Percentiles rank a stretch among this genome's conserved stretches.
Evolutionary conservation across 1,284 basidiomycete genomes (phyloP).

Genomic region (Fereydounia khargensis): DNA sequence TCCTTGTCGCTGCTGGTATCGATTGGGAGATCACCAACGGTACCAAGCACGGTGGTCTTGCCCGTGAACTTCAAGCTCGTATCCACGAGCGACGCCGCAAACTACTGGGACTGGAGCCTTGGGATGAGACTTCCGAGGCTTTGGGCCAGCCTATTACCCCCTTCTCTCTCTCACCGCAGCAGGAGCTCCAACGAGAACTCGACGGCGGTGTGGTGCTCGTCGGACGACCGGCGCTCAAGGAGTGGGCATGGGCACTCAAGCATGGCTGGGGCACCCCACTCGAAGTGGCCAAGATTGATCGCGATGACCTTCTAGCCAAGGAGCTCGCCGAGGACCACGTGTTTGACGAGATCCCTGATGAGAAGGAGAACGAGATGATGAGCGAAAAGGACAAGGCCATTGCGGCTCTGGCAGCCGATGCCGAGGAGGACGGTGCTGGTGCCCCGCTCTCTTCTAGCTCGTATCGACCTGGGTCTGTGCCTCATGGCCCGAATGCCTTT

Average conservation of each 20-base stretch:
- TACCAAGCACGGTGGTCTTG: constrained; percentile 80
- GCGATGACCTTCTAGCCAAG: constrained; percentile 69
- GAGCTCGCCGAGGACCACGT: constrained; percentile 70
- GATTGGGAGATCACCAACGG: constrained; percentile 84
- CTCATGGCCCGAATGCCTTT: neutral
- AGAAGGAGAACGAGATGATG: neutral
- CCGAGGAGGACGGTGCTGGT: constrained; percentile 31
- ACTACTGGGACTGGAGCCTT: constrained; percentile 50
- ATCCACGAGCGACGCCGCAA: constrained; percentile 67
- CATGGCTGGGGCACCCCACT: constrained; percentile 70
- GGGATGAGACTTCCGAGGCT: constrained; percentile 18
- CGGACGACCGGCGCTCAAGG: constrained; percentile 89
- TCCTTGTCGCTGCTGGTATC: constrained; percentile 86
- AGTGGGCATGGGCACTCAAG: constrained; percentile 83
- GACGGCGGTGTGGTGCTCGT: constrained; percentile 81
- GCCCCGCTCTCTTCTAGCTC: constrained; percentile 25
- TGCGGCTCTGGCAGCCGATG: constrained; percentile 14
- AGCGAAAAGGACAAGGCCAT: constrained; percentile 25
- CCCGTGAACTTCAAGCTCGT: constrained; percentile 71
- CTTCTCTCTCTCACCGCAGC: constrained; percentile 64
- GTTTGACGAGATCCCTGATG: constrained; percentile 68
- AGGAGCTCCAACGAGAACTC: constrained; percentile 67
- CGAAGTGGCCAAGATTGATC: constrained; percentile 67
- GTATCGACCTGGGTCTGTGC: too few relatives aligned
- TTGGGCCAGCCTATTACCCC: constrained; percentile 63